These are phyloP conservation scores for Penicillium sp. DNA, from an alignment of 2,329 filamentous ascomycete genomes.

Conservation along the genomic window DNA sequence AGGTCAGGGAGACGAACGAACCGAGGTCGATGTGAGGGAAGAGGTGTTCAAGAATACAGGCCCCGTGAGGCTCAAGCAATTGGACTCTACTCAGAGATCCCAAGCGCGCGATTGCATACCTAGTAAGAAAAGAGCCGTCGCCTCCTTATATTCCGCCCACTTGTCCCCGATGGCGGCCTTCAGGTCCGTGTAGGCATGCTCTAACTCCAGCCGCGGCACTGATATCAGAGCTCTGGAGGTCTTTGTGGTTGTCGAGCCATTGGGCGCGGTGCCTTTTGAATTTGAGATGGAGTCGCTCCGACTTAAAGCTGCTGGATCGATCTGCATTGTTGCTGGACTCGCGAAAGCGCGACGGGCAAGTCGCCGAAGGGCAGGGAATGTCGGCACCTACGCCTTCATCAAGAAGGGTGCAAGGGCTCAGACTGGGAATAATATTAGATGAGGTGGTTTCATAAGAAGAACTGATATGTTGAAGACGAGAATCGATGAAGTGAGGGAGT, in stretches of 20 bases:
- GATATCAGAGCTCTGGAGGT: constrained; percentile 50
- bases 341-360: constrained; percentile 38
- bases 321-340: constrained; percentile 42
- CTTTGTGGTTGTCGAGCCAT: constrained; percentile 40
- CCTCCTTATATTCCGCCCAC: constrained; percentile 59
- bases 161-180: constrained; percentile 58
- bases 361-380: constrained; percentile 37
- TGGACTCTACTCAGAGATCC: neutral
- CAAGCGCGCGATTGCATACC: constrained; percentile 41
- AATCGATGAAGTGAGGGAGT: constrained; percentile 21
- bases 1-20: constrained; percentile 21
- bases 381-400: constrained; percentile 40
- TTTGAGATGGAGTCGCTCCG: constrained; percentile 40
- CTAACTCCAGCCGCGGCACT: constrained; percentile 60
- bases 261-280: constrained; percentile 32
- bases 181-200: constrained; percentile 59
- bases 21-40: constrained; percentile 4
- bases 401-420: constrained; percentile 23
- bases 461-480: constrained; percentile 27
- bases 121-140: constrained; percentile 55
- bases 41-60: neutral
- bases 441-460: constrained; percentile 10
- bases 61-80: neutral
- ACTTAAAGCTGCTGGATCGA: constrained; percentile 45
- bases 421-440: constrained; percentile 11